Conservation (phyloP, 2,329 filamentous ascomycete genomes). For the Fusarium udum region DNA sequence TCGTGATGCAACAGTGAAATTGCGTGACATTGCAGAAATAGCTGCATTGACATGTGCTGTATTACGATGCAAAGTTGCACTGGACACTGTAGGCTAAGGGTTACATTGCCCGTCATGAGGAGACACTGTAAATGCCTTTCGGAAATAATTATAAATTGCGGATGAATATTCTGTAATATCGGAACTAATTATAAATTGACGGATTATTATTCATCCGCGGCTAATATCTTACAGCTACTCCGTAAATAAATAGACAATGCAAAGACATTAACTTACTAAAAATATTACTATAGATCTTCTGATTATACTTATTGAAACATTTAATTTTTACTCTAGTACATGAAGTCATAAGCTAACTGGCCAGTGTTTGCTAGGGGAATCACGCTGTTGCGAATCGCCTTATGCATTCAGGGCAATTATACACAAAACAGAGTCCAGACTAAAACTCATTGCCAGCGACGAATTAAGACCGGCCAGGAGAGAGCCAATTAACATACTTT, state of each 20-base stretch:
- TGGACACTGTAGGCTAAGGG: accelerated
- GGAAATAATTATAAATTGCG: background rate
- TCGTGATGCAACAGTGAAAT: background rate
- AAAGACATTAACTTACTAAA: accelerated
- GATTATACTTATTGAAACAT: too few species aligned
- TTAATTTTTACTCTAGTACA: too few species aligned
- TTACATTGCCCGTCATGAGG: background rate
- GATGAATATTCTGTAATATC: background rate
- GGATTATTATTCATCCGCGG: background rate
- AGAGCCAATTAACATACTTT: accelerated
- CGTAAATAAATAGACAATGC: too few species aligned
- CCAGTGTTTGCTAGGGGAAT: too few species aligned
- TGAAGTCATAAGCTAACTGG: background rate
- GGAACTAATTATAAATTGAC: background rate
- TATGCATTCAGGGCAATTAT: background rate
- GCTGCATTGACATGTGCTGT: background rate
- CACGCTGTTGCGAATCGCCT: too few species aligned
- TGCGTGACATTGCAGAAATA: background rate
- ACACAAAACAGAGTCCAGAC: accelerated
- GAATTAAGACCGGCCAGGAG: accelerated
- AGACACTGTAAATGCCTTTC: accelerated
- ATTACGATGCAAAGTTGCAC: background rate
- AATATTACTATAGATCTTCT: accelerated
- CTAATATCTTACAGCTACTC: too few species aligned
- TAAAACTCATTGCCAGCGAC: accelerated